Base-by-base conservation (phyloP, 1,284 basidiomycete genomes). In the Trametes sp. region DNA sequence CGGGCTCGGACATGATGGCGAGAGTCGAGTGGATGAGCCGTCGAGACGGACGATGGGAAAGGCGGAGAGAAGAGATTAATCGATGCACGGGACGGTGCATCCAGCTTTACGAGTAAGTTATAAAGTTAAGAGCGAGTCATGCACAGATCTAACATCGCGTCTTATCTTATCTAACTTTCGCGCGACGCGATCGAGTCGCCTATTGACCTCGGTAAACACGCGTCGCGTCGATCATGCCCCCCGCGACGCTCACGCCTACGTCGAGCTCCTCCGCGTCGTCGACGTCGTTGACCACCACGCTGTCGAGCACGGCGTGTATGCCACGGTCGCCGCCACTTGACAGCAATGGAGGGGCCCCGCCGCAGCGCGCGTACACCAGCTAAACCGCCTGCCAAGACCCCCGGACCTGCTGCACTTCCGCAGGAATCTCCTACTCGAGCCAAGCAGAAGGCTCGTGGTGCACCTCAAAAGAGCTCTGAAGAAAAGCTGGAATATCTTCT, bases 401-500 rank as follows among this genome's bases (percentile, higher is more conserved):
- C 60, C n/a, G 41, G 52, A 19, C 16, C 38, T 6, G 16, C 38
- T 41, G 38, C 38, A 6, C 38, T 19, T 19, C 38, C 19, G 1
- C 38, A 53, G 16, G 38, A 41, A 19, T 41, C 38, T 41, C 38
- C 38, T 19, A n/a, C 38, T n/a, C 38, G 38, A 33, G 33, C 31
- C 19, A 46, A 57, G 38, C 31, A n/a, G 26, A 21, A n/a, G 28
- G 24, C 57, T 4, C 26, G 54, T 14, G 44, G 38, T 66, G 66
- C 24, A 24, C 42, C 0, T 67, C 65, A 23, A n/a, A 68, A 68
- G 52, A 54, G 50, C 48, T 42, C 64, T 16, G 59, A 66, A 56
- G 61, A 69, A 23, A 63, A 63, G 57, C 67, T 71, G 4, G 70
- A 72, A 11, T 50, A 70, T 45, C 70, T 87, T 42, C 74, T 87